Evolutionary conservation across 2,329 filamentous ascomycete species (phyloP), one percentile per base, ranked within the genome.

Genomic region (Colletotrichum higginsianum): DNA sequence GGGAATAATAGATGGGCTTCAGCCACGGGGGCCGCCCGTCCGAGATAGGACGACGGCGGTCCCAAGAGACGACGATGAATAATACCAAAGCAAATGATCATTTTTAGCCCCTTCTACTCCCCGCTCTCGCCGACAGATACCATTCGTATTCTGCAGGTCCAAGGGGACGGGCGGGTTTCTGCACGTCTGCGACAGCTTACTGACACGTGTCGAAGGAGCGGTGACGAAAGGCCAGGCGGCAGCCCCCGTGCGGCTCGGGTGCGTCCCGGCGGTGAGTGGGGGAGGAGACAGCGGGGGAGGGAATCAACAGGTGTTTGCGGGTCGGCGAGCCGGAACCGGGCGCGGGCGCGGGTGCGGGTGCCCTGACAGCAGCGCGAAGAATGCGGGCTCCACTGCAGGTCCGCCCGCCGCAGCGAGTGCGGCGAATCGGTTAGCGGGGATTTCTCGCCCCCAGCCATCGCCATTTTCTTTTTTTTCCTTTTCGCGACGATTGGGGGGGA

Each of bases 371-470:
- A 47, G 40, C 46, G 47, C n/a, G 47, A 40, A 21, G 15, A 30
- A 30, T 30, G 30, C 30, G 47, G n/a, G 44, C 57, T 15, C 46
- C 60, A 26, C 30, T 62, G 30, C 30, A 52, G 60, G 21, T 30
- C 44, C 35, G 30, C 35, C 46, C 21, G 56, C n/a, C 16, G 60
- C 3, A 46, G 23, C n/a, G 46, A 26, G 58, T 46, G 12, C 21
- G 16, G 57, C 30, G 40, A 6, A 21, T 13, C 4, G 21, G 18
- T 8, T 16, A 47, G n/a, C 4, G 21, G 6, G 49, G 49, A n/a
- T 9, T 21, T 11, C 47, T 18, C 26, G 21, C 18, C 26, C 62
- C 67, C 67, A 70, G 67, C 67, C 67, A 70, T 70, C 61, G 67
- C 16, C 55, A 70, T 70, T 70, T 70, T n/a, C 11, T 4, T 30